Percentiles rank a stretch among this genome's conserved stretches.
phyloP scores from a whole-genome alignment of 2,329 filamentous ascomycete species.

The Albifimbria verrucaria region DNA sequence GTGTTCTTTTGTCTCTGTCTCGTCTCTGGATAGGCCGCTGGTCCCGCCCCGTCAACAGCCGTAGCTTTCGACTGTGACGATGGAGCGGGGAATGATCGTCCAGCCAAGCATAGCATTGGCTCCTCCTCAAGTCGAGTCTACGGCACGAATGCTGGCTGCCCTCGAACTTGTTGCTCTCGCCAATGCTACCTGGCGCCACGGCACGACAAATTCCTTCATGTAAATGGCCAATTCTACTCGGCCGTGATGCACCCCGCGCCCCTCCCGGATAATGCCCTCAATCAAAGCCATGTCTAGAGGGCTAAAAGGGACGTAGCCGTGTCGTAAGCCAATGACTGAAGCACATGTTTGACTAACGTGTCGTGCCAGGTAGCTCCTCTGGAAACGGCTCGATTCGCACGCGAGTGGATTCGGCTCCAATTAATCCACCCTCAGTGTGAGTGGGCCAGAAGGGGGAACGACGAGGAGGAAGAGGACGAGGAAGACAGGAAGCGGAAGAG shows the following conservation, averaged over 20 bases:
- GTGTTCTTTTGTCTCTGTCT: too few species aligned
- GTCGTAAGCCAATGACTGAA: slow-evolving; percentile 38
- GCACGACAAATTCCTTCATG: neutral
- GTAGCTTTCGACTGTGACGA: too few species aligned
- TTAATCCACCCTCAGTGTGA: neutral
- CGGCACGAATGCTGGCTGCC: neutral
- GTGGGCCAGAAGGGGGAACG: too few species aligned
- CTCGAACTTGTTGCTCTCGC: neutral
- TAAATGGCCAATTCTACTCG: neutral
- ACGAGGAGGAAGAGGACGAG: neutral
- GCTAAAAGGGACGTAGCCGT: neutral
- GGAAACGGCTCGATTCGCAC: neutral
- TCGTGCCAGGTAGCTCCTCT: slow-evolving; percentile 16
- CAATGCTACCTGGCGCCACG: neutral
- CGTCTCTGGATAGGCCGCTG: too few species aligned
- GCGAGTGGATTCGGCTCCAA: neutral
- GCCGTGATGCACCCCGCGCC: slow-evolving; percentile 2
- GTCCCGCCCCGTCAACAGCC: too few species aligned
- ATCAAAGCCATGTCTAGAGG: slow-evolving; percentile 6
- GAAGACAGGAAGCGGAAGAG: too few species aligned
- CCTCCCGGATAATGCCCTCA: slow-evolving; percentile 12
- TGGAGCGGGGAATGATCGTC: neutral
- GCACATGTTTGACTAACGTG: slow-evolving; percentile 34
- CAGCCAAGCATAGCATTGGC: neutral
- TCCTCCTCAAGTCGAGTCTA: neutral